Evolutionary conservation across 2,329 filamentous ascomycete species (phyloP).

Genomic region (Aureobasidium sp.): DNA sequence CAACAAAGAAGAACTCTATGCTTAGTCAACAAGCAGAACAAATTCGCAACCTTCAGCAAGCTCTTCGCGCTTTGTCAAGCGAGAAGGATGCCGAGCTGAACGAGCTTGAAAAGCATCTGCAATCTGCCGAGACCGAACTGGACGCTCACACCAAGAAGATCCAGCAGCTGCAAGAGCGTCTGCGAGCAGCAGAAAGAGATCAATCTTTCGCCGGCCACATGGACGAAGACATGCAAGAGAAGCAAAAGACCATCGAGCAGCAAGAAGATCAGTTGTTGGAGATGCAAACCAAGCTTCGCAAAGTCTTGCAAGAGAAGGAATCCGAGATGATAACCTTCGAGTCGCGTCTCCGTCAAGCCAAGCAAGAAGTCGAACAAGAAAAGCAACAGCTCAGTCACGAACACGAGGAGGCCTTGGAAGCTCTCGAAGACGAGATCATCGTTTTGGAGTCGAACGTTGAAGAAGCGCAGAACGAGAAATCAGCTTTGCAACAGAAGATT

Average conservation of each 20-base stretch:
- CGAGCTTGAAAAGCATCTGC: constrained; percentile 27
- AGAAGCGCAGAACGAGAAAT: constrained; percentile 40
- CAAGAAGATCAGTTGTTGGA: constrained; percentile 13
- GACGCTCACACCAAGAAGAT: constrained; percentile 23
- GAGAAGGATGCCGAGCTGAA: constrained; percentile 30
- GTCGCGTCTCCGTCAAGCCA: neutral
- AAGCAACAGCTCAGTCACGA: constrained; percentile 35
- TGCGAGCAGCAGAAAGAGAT: constrained; percentile 12
- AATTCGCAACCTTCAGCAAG: constrained; percentile 25
- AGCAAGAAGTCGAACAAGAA: neutral
- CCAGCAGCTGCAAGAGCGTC: constrained; percentile 15
- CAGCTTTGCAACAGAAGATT: constrained; percentile 51
- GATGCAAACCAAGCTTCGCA: constrained; percentile 16
- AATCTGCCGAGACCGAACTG: constrained; percentile 23
- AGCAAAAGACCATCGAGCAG: constrained; percentile 13
- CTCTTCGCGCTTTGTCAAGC: constrained; percentile 25
- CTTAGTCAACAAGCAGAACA: constrained; percentile 28
- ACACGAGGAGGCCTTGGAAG: constrained; percentile 30
- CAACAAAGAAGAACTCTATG: constrained; percentile 29
- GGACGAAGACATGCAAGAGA: constrained; percentile 13
- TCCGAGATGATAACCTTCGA: constrained; percentile 4
- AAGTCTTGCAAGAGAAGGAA: constrained; percentile 13
- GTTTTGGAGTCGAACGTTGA: constrained; percentile 37
- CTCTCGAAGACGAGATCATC: constrained; percentile 49
- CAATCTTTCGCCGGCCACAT: constrained; percentile 13